Evolutionary conservation across 441 rosid species (phyloP), one percentile per base, ranked within the genome.

Genomic region (Gossypium aridum): DNA sequence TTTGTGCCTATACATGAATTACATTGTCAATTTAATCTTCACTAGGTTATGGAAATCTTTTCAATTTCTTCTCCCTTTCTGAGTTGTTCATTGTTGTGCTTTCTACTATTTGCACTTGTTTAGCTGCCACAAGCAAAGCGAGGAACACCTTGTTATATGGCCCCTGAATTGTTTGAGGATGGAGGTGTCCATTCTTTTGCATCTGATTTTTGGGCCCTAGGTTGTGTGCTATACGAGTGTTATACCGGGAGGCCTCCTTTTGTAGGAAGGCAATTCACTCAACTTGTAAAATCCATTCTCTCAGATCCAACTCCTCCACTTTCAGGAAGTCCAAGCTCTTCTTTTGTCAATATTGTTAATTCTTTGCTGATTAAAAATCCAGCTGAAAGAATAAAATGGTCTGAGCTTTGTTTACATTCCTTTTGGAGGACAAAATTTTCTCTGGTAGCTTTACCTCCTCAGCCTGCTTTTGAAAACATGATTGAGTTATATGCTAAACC

Each of bases 201-300:
- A 73, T 96, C 98, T 74, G 99, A 96, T 82, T 82, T 96, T 39
- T 96, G 99, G 99, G 98, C 98, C 70, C 90, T 96, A 55, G 99
- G 99, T 55, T 96, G 99, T 84, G 98, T 93, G 59, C 83, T 96
- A 45, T 96, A 90, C 79, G 99, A 96, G 79, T 90, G 96, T 84
- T 96, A 92, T 83, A 83, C 89, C 43, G 99, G 99, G 57, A 87
- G 83, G 77, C 99, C 98, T 70, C 99, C 98, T 26, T 96, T 91
- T 76, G 84, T 89, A 80, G 96, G 88, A 64, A 89, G 84, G 78
- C 97, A 96, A 77, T 92, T 96, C 78, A 96, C 97, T 56, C 92
- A 88, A 80, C 91, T 96, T 49, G 99, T 92, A 77, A 91, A 84
- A 79, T 90, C 99, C 64, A 91, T 96, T 84, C 80, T 92, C 74